phyloP scores from a whole-genome alignment of 345 rosid genomes.

The Passiflora organensis region DNA sequence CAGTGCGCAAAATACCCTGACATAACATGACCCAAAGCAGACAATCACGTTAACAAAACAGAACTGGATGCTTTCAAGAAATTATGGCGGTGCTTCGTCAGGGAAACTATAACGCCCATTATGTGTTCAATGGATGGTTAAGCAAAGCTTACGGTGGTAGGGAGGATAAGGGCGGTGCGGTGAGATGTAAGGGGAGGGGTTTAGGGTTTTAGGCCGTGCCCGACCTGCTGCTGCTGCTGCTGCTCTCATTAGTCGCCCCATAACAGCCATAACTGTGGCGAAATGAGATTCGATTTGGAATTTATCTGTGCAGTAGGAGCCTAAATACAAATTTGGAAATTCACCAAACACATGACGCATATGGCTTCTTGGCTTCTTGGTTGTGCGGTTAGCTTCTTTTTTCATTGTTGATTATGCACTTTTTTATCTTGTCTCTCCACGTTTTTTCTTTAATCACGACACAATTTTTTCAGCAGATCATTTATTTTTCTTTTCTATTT shows the following conservation, averaged over 20 bases:
- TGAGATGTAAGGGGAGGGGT: conserved; percentile 20
- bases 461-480: too few species aligned
- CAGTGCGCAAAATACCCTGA: conserved; percentile 31
- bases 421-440: too few species aligned
- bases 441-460: too few species aligned
- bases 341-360: too few species aligned
- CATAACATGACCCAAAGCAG: neutral
- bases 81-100: neutral
- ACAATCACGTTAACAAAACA: neutral
- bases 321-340: too few species aligned
- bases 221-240: conserved; percentile 31
- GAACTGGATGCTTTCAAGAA: neutral
- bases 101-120: neutral
- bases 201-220: conserved; percentile 28
- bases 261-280: conserved; percentile 33
- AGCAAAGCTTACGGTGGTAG: conserved; percentile 23
- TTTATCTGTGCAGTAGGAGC: too few species aligned
- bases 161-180: conserved; percentile 22
- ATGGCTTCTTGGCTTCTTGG: too few species aligned
- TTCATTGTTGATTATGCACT: too few species aligned
- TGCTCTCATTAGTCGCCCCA: conserved; percentile 34
- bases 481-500: too few species aligned
- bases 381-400: too few species aligned
- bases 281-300: too few species aligned
- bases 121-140: neutral